phyloP scores from a whole-genome alignment of 2,329 filamentous ascomycete species.

The Microdochium paspali region DNA sequence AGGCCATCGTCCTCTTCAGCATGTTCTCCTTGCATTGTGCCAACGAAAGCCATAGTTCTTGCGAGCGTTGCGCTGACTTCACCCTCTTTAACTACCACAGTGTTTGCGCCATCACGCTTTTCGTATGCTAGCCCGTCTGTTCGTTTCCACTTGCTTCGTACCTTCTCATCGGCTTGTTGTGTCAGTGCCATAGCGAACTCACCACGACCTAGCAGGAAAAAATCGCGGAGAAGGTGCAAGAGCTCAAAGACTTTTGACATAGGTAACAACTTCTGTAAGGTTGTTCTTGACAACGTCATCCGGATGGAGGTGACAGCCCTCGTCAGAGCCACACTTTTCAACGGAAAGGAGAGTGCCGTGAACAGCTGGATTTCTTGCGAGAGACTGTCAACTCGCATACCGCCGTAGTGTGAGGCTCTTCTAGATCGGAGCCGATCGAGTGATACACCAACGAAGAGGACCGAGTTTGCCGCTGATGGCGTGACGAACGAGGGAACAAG shows the following conservation, averaged over 20 bases:
- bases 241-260: conserved; percentile 67
- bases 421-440: conserved; percentile 69
- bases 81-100: conserved; percentile 71
- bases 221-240: conserved; percentile 70
- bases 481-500: conserved; percentile 76
- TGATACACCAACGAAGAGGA: conserved; percentile 85
- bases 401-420: conserved; percentile 26
- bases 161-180: conserved; percentile 71
- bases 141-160: conserved; percentile 63
- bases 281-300: conserved; percentile 72
- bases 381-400: conserved; percentile 22
- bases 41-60: conserved; percentile 70
- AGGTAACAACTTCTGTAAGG: conserved; percentile 73
- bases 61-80: conserved; percentile 71
- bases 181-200: conserved; percentile 88
- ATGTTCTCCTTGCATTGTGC: conserved; percentile 59
- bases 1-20: conserved; percentile 75
- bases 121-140: conserved; percentile 49
- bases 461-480: conserved; percentile 63
- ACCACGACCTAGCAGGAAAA: conserved; percentile 77
- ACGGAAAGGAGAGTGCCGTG: conserved; percentile 59
- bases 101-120: conserved; percentile 48
- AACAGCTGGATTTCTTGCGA: conserved; percentile 62
- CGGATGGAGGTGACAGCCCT: conserved; percentile 68
- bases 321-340: conserved; percentile 63